Evolutionary conservation across 2,329 filamentous ascomycete species (phyloP), one percentile per base, ranked within the genome.

Genomic region (Nigrospora sphaerica): DNA sequence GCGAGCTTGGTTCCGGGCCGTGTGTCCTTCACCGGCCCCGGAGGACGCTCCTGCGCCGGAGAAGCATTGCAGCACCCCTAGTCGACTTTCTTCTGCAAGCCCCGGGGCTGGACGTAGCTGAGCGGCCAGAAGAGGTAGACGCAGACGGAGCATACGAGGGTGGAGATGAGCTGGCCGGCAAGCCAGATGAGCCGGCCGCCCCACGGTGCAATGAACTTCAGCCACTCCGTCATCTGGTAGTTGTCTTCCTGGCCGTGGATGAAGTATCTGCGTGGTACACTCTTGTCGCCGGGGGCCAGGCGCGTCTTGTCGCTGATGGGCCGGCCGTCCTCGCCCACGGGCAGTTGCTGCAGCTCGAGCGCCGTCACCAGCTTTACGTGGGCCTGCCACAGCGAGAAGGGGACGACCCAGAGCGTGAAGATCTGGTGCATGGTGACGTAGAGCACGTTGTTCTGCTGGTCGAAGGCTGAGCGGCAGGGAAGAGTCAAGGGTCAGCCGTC

Each of bases 231-330:
- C 1, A 81, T 73, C 57, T 92, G 87, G 59, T 95, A 95, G 9
- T 91, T 67, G 60, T 95, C 89, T 53, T 95, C 83, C 61, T 95
- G 90, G 16, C 73, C 77, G 7, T 72, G 64, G 52, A 95, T 91
- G 60, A 83, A 86, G 67, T 90, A 93, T 48, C 74, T 75, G 18
- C 57, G 65, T 7, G 40, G 35, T 45, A 44, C 53, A 23, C 55
- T 62, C 23, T 64, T 58, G 12, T 66, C 57, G 32, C 50, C 57
- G 38, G 16, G 19, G 3, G 40, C 11, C 2, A 38, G 16, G n/a
- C 19, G 7, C 11, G 32, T 18, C 16, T 41, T 45, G 45, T 46
- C 42, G n/a, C 46, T 43, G 10, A 59, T 35, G 9, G 50, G 49
- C 31, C 49, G 49, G 16, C 48, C 47, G 33, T 49, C 23, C 16